Conservation (phyloP, 805 yeast species). For the Danielia reshetovae region DNA sequence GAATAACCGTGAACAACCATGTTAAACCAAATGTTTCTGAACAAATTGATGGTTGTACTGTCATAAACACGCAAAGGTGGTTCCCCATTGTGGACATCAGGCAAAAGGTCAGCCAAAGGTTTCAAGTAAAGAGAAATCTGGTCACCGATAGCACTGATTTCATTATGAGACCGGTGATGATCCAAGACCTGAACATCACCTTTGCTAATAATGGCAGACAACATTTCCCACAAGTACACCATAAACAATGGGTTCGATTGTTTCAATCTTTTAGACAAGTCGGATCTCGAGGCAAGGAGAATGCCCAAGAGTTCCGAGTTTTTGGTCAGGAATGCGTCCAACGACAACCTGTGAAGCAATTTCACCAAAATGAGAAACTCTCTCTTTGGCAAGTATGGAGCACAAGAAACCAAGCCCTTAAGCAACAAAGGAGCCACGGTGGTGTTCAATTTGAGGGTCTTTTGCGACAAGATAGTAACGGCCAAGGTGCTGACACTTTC, state of each 20-base stretch:
- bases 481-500: conserved; percentile 72
- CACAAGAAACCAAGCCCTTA: conserved; percentile 59
- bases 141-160: conserved; percentile 64
- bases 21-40: conserved; percentile 92
- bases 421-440: conserved; percentile 54
- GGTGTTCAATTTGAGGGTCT: conserved; percentile 47
- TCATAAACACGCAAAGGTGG: conserved; percentile 43
- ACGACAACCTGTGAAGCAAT: conserved; percentile 49
- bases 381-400: conserved; percentile 56
- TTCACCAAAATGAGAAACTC: conserved; percentile 65
- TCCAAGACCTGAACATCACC: conserved; percentile 78
- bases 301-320: conserved; percentile 35
- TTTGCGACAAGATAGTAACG: conserved; percentile 78
- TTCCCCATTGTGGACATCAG: conserved; percentile 43
- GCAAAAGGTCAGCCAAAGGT: conserved; percentile 75
- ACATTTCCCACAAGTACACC: conserved; percentile 60
- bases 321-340: conserved; percentile 40
- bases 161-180: conserved; percentile 75
- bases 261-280: conserved; percentile 38
- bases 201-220: conserved; percentile 62
- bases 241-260: conserved; percentile 45
- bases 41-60: conserved; percentile 51
- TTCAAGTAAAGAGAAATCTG: conserved; percentile 60
- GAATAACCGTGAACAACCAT: conserved; percentile 87
- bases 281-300: conserved; percentile 48